phyloP scores from a whole-genome alignment of 768 basidiomycete genomes.

The Mycena albidolilacea region DNA sequence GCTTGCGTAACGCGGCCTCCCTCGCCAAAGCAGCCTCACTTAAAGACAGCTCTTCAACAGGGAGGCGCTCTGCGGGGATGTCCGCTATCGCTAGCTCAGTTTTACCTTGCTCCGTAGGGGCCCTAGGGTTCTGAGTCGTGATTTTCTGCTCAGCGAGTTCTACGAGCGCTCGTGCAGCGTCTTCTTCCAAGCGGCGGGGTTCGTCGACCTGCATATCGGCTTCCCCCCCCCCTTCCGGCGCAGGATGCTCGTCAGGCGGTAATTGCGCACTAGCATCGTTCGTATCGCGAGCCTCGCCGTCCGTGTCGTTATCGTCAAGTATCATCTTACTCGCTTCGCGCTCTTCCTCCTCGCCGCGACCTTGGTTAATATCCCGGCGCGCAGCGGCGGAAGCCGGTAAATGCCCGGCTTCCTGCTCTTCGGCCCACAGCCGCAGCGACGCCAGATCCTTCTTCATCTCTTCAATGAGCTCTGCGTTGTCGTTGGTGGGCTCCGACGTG shows the following conservation, averaged over 20 bases:
- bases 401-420: slow-evolving; percentile 34
- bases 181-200: slow-evolving; percentile 20
- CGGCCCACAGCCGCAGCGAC: slow-evolving; percentile 28
- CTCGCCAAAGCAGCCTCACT: slow-evolving; percentile 40
- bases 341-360: slow-evolving; percentile 28
- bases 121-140: background rate
- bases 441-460: slow-evolving; percentile 37
- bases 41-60: slow-evolving; percentile 39
- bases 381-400: background rate
- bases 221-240: background rate
- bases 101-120: slow-evolving; percentile 3
- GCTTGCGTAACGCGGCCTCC: slow-evolving; percentile 50
- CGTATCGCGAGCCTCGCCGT: slow-evolving; percentile 6
- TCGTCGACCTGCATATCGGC: slow-evolving; percentile 20
- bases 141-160: slow-evolving; percentile 31
- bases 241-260: background rate
- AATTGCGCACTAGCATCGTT: background rate
- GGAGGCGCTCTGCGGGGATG: background rate
- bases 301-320: slow-evolving; percentile 22
- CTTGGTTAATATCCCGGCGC: slow-evolving; percentile 8
- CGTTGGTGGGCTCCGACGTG: slow-evolving; percentile 28
- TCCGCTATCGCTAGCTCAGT: background rate
- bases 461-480: slow-evolving; percentile 21
- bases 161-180: slow-evolving; percentile 31
- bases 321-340: slow-evolving; percentile 24